A percentile compares a stretch with the other conserved stretches of the same genome.
These are phyloP conservation scores for Nannochloris sp. DNA, from an alignment of 139 green algal genomes.

Conservation along the genomic window DNA sequence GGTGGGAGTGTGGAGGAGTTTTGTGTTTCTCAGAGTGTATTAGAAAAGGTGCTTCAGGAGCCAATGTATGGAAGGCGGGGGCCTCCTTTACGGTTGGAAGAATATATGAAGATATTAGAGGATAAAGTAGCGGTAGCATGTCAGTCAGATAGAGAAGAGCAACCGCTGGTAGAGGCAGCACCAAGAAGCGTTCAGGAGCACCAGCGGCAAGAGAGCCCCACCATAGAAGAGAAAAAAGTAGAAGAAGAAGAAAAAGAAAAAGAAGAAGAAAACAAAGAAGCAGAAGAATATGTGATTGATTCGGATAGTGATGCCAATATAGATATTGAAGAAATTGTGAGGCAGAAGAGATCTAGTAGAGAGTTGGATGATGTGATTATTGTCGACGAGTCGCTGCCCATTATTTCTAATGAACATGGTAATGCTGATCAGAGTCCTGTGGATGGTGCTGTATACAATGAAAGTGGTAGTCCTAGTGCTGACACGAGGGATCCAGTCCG, in stretches of 20 bases:
- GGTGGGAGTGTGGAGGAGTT: conserved; percentile 46
- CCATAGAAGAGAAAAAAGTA: too few species aligned
- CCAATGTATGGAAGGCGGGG: conserved; percentile 11
- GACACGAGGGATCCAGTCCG: not conserved
- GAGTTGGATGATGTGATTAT: too few species aligned
- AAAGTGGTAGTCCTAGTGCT: not conserved
- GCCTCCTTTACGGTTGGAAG: conserved; percentile 11
- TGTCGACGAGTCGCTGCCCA: not conserved
- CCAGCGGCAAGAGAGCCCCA: not conserved
- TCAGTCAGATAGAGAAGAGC: not conserved
- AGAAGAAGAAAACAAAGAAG: not conserved
- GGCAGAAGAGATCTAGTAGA: conserved; percentile 1
- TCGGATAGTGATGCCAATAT: conserved; percentile 3
- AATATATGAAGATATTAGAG: not conserved
- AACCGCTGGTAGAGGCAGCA: too few species aligned
- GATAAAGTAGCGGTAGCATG: not conserved
- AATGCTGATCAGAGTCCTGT: not conserved
- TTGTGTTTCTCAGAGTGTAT: conserved; percentile 27
- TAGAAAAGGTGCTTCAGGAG: conserved; percentile 30
- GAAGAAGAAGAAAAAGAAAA: not conserved
- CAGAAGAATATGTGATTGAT: conserved; percentile 5
- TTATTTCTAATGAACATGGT: not conserved
- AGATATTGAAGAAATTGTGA: conserved; percentile 4
- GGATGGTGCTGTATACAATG: not conserved
- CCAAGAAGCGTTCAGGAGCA: too few species aligned